Evolutionary conservation across 2,329 filamentous ascomycete genomes (phyloP).

Genomic region (Neurospora crassa): DNA sequence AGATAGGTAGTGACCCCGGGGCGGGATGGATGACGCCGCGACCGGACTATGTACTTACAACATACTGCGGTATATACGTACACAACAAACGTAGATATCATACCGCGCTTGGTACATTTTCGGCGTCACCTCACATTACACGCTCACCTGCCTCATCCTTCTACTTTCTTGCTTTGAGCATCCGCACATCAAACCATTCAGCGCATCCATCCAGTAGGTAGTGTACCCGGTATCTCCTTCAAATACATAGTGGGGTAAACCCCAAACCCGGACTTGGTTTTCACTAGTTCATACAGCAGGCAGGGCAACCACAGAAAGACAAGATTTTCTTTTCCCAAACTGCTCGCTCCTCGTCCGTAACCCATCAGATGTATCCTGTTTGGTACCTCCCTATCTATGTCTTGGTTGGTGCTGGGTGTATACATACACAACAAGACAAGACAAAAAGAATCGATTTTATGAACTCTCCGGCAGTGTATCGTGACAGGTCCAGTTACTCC

Average conservation of each 20-base stretch:
- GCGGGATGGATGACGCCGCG: background rate
- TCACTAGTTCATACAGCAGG: background rate
- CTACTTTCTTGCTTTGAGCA: no score
- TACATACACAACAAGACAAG: background rate
- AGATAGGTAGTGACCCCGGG: background rate
- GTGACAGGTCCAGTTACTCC: background rate
- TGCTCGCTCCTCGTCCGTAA: background rate
- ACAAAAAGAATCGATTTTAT: background rate
- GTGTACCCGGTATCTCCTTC: background rate
- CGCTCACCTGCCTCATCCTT: no score
- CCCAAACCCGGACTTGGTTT: background rate
- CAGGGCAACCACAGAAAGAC: background rate
- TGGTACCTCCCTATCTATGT: background rate
- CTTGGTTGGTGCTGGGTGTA: background rate
- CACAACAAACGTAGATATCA: background rate
- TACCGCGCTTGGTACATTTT: background rate
- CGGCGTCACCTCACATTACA: background rate
- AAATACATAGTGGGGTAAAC: background rate
- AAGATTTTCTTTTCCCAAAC: background rate
- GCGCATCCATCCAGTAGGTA: background rate
- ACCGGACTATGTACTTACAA: background rate
- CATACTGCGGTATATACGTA: no score
- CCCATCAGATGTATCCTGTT: background rate
- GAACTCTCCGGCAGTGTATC: background rate
- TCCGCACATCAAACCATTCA: background rate